Conservation (phyloP, 2,329 filamentous ascomycete genomes). For the Grosmannia huntii region DNA sequence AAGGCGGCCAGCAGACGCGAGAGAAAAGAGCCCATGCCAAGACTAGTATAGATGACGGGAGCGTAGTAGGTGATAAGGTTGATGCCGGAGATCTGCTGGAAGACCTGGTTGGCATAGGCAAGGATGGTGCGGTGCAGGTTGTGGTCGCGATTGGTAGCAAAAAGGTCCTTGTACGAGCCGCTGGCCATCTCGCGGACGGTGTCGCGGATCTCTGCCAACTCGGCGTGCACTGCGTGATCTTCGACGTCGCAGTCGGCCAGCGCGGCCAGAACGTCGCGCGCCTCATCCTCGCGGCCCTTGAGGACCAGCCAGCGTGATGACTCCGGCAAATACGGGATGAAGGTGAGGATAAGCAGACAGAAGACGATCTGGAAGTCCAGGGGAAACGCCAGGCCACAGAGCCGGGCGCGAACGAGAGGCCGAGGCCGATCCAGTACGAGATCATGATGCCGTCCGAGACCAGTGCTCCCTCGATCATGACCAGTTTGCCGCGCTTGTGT, state of each 20-base stretch:
- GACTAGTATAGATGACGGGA: slow-evolving; percentile 26
- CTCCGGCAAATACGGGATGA: slow-evolving; percentile 41
- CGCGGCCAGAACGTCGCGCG: slow-evolving; percentile 28
- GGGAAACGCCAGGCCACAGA: slow-evolving; percentile 46
- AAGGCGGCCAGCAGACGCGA: slow-evolving; percentile 39
- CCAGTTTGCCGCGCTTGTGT: slow-evolving; percentile 45
- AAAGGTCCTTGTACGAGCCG: slow-evolving; percentile 1
- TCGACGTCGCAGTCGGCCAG: slow-evolving; percentile 28
- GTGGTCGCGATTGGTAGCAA: background rate
- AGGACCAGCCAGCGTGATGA: slow-evolving; percentile 33
- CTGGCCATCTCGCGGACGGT: slow-evolving; percentile 32
- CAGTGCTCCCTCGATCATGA: slow-evolving; percentile 47
- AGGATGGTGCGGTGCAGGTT: background rate
- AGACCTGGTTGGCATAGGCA: background rate
- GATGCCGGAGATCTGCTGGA: slow-evolving; percentile 13
- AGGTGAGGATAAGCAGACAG: slow-evolving; percentile 41
- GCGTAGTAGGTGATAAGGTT: slow-evolving; percentile 29
- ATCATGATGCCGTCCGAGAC: slow-evolving; percentile 45
- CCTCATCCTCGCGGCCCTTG: slow-evolving; percentile 30
- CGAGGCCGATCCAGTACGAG: slow-evolving; percentile 49
- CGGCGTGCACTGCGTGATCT: slow-evolving; percentile 39
- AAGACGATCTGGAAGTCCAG: slow-evolving; percentile 46
- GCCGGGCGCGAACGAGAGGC: slow-evolving; percentile 37
- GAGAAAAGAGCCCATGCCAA: slow-evolving; percentile 16
- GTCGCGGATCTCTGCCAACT: slow-evolving; percentile 39